Conservation (phyloP, 78 protist genomes). For the Goniomonas avonlea region DNA sequence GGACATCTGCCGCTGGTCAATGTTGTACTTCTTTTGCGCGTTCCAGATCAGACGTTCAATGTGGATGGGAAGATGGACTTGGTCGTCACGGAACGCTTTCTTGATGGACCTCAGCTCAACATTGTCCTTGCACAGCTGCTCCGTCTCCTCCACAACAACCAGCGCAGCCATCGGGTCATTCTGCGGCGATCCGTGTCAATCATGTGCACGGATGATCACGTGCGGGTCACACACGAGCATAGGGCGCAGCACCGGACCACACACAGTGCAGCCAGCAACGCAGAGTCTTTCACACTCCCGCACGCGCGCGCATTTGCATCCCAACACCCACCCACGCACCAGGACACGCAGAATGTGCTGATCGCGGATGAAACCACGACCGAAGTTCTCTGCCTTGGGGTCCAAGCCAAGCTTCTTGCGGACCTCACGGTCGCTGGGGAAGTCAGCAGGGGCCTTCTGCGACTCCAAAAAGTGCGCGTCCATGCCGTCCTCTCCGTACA, state of each 20-base stretch:
- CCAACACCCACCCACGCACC: too few relatives aligned
- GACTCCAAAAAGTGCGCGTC: constrained; percentile 63
- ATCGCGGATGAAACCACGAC: background rate
- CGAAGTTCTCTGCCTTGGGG: background rate
- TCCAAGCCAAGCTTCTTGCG: background rate
- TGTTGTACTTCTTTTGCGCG: constrained; percentile 23
- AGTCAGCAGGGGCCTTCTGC: constrained; percentile 30
- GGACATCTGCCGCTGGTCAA: background rate
- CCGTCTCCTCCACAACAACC: background rate
- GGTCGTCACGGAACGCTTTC: background rate
- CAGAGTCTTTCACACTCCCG: too few relatives aligned
- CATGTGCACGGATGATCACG: too few relatives aligned
- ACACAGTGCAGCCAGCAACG: too few relatives aligned
- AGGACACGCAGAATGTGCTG: too few relatives aligned
- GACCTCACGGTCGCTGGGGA: background rate
- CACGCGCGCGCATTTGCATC: too few relatives aligned
- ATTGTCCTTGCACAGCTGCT: background rate
- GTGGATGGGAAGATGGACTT: constrained; percentile 69
- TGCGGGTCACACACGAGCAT: too few relatives aligned
- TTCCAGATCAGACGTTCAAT: constrained; percentile 73
- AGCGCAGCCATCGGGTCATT: too few relatives aligned
- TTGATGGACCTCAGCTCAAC: too few relatives aligned
- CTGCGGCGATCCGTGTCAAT: too few relatives aligned
- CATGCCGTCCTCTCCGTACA: constrained; percentile 91
- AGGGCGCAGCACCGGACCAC: too few relatives aligned